Evolutionary conservation across 2,329 filamentous ascomycete genomes (phyloP), one percentile per base, ranked within the genome.

Genomic region (Fusarium haematococcum): DNA sequence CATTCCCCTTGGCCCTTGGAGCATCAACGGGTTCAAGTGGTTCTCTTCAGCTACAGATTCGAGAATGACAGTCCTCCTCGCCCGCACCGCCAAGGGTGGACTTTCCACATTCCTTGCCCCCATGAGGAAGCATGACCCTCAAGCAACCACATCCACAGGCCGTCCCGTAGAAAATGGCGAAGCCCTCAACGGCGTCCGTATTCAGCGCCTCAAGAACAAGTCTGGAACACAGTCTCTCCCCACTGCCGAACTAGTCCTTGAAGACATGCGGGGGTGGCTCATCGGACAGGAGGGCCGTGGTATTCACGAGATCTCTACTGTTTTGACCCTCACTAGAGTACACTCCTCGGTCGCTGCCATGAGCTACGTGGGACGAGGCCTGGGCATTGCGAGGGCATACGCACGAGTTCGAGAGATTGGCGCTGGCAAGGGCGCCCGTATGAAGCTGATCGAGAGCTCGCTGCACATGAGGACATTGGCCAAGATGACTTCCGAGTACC

Each of bases 121-220:
- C 0, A 89, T 92, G 84, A 85, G 87, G 23, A 85, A 86, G 33
- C 75, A 83, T 54, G 79, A 84, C 45, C 78, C 82, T 2, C 43
- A 70, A 10, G 82, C 81, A 7, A 81, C 72, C 1, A 82, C 80
- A 10, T 62, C 78, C 37, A 76, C 78, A 0, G 80, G 82, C 16
- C 16, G 73, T 4, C 71, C 77, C 6, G 75, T 69, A 6, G 16
- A 58, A 0, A 68, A 80, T 13, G 82, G 82, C 68, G 65, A 84
- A 3, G 86, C 89, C 62, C 85, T 92, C 13, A 95, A 95, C 77
- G 92, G 93, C 3, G 85, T 95, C 10, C 85, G 85, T 10, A 93
- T 94, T 71, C 89, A 92, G 67, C 87, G 92, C 0, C 84, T 95
- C 18, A 95, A 95, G 83, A 89, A 90, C 80, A 95, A 95, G 78